Base-by-base conservation (phyloP, 2,329 filamentous ascomycete genomes). In the Colletotrichum sansevieriae region DNA sequence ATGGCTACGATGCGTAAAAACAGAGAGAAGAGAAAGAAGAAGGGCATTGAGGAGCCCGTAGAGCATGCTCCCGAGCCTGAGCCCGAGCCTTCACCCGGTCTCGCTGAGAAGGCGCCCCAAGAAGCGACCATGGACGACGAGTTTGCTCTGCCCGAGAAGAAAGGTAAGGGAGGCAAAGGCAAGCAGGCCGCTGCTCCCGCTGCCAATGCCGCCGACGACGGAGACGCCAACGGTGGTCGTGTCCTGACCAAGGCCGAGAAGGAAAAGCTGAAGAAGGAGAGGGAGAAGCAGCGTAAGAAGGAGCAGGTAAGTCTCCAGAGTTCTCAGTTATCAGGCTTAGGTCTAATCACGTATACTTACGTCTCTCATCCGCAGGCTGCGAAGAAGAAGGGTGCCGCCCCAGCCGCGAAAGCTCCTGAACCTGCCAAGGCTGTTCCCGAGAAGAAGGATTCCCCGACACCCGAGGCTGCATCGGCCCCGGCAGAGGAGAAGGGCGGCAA, bases 171-270 rank as follows among this genome's bases (percentile, higher is more conserved):
- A 55, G 82, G 86, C 79, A 84, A 78, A 76, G 76, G 75, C 49
- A 75, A 83, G 71, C 79, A 81, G 49, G 77, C 80, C 18, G 78
- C 83, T 71, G 82, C 83, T 4, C 83, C 83, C 2, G 75, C 78
- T 3, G 74, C 81, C 35, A 75, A 76, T 7, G 84, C 82, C 13
- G 82, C 76, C 6, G 85, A 82, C 25, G 86, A 84, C 6, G 85
- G 84, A 2, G 85, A 84, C 20, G 85, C 85, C 18, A 85, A 82
- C 11, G 84, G 84, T 68, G 91, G 91, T 51, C 88, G 90, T 63
- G 86, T 98, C 56, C 90, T 98, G 83, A 97, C 94, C 44, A 99
- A 98, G 88, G 96, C 97, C 67, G 95, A 99, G 84, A 99, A 99
- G 84, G 96, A 99, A 80, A 97, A 94, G 82, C 87, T 95, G 76